Base-by-base conservation (phyloP, 106 monocot genomes). In the Alisma plantagoaquatica region DNA sequence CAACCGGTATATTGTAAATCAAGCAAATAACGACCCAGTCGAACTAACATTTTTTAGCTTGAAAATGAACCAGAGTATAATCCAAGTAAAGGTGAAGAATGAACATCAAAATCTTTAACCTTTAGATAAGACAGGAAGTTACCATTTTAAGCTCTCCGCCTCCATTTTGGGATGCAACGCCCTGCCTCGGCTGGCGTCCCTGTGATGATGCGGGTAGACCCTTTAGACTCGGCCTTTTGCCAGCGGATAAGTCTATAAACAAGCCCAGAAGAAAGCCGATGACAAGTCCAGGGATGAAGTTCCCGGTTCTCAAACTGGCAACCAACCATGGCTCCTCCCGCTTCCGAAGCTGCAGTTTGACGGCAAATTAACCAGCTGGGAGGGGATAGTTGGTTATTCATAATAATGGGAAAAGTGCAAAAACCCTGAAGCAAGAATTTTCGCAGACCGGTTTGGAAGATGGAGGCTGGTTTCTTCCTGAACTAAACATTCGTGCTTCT, bases 101-200 rank as follows among this genome's bases (percentile, higher is more conserved):
- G n/a, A n/a, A n/a, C n/a, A n/a, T n/a, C n/a, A n/a, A n/a, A n/a
- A n/a, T n/a, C n/a, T n/a, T n/a, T 38, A 7, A 38, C 35, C 6
- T 14, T 38, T 7, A 38, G 35, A 38, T 7, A 38, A 38, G 35
- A 38, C 14, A 38, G 35, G 14, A 38, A 38, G 6, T 11, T 70
- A 93, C 87, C 96, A 98, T 84, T 69, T 90, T 98, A 38, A 98
- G 74, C 33, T 98, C 90, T 44, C 79, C 89, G 3, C 54, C 70
- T 29, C 43, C 47, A 30, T 48, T 31, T 2, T 16, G 60, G 1
- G 53, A 44, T n/a, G 23, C 10, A 23, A 41, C 46, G 19, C 27
- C 14, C n/a, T 43, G 49, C 46, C 20, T 53, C 20, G 19, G 29
- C 63, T 65, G 65, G 70, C 64, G 81, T 21, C 47, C 57, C 16